Percentiles rank a stretch among this genome's conserved stretches.
Evolutionary conservation across 2,329 filamentous ascomycete genomes (phyloP).

Genomic region (Xylariaceae sp.): DNA sequence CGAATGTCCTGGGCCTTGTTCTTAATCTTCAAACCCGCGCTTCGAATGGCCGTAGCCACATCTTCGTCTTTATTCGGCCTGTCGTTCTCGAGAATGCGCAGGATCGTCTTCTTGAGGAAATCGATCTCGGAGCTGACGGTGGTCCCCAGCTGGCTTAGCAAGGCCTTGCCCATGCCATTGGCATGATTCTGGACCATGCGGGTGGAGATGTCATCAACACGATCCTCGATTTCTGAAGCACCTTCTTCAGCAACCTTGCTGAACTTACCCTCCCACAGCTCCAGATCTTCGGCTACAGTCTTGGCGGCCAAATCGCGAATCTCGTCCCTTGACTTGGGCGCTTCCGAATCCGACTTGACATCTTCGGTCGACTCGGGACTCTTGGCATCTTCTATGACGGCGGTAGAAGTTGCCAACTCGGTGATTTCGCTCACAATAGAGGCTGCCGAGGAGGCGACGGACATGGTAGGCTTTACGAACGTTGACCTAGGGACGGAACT

Average conservation of each 20-base stretch:
- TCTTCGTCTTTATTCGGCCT: slow-evolving; percentile 39
- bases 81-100: slow-evolving; percentile 57
- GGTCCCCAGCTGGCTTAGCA: slow-evolving; percentile 66
- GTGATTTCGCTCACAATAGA: slow-evolving; percentile 20
- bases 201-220: slow-evolving; percentile 55
- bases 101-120: slow-evolving; percentile 64
- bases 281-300: slow-evolving; percentile 72
- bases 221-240: slow-evolving; percentile 65
- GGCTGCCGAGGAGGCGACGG: slow-evolving; percentile 25
- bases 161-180: slow-evolving; percentile 59
- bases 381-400: slow-evolving; percentile 15
- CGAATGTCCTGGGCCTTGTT: slow-evolving; percentile 72
- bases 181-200: slow-evolving; percentile 60
- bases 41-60: slow-evolving; percentile 52
- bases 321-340: slow-evolving; percentile 46
- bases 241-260: slow-evolving; percentile 81
- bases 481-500: slow-evolving; percentile 33
- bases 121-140: slow-evolving; percentile 61
- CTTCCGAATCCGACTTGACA: slow-evolving; percentile 11
- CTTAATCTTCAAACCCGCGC: slow-evolving; percentile 70
- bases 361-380: slow-evolving; percentile 18
- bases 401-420: slow-evolving; percentile 18
- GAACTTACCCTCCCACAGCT: slow-evolving; percentile 85
- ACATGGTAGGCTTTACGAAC: slow-evolving; percentile 34
- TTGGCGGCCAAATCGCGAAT: slow-evolving; percentile 56